Percentiles rank a stretch among this genome's conserved stretches.
Evolutionary conservation across 768 basidiomycete species (phyloP).

Genomic region (Mycena vitilis): DNA sequence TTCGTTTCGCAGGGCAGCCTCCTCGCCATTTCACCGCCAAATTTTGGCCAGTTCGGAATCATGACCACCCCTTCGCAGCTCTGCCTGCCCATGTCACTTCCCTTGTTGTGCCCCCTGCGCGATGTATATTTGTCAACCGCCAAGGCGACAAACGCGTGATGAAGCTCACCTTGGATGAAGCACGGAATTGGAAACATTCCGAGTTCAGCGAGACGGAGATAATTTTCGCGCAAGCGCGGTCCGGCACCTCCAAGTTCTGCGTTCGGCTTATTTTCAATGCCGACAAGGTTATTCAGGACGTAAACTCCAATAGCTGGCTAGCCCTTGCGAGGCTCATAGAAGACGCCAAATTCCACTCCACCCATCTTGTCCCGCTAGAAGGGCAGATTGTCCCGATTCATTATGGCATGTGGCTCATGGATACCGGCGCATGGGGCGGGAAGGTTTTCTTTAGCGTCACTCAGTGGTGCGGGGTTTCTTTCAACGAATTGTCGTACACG

Average conservation of each 20-base stretch:
- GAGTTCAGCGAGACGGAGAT: background rate
- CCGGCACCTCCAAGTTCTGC: slow-evolving; percentile 3
- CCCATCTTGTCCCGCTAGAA: background rate
- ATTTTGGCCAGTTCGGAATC: background rate
- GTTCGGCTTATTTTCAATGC: slow-evolving; percentile 12
- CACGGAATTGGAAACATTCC: background rate
- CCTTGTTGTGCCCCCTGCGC: too few relatives aligned
- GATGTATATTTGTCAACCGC: too few relatives aligned
- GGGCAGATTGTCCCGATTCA: slow-evolving; percentile 8
- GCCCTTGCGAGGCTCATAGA: background rate
- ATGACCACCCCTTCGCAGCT: background rate
- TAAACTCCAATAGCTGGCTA: background rate
- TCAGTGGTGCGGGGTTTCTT: slow-evolving; percentile 18
- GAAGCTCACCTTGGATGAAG: background rate
- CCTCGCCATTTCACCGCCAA: background rate
- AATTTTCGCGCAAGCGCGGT: background rate
- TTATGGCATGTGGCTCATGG: slow-evolving; percentile 23
- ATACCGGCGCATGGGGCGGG: slow-evolving; percentile 21
- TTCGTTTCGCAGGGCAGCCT: slow-evolving; percentile 4
- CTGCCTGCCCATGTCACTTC: slow-evolving; percentile 5
- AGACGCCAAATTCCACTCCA: slow-evolving; percentile 24
- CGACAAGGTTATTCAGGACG: background rate
- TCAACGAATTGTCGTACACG: background rate
- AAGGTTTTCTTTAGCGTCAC: slow-evolving; percentile 19
- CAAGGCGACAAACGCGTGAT: background rate